A percentile compares a stretch with the other conserved stretches of the same genome.
These are phyloP conservation scores for Alternaria ethzedia DNA, from an alignment of 2,329 filamentous ascomycete species.

Conservation along the genomic window DNA sequence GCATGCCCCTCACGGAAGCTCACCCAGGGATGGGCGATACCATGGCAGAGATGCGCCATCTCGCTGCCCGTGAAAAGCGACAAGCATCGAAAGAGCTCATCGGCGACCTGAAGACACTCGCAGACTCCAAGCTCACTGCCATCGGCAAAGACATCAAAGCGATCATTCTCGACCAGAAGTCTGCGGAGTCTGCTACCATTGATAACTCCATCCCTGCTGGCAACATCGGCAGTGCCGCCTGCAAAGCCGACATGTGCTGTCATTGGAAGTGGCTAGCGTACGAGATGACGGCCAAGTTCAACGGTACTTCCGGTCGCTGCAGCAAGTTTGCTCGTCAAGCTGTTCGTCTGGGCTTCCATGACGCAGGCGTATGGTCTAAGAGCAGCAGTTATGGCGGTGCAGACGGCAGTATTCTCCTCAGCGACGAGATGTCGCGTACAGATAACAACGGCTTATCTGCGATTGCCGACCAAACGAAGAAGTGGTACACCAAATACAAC, in stretches of 20 bases:
- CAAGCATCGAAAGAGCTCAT: slow-evolving; percentile 41
- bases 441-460: slow-evolving; percentile 39
- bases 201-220: slow-evolving; percentile 34
- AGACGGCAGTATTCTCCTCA: slow-evolving; percentile 43
- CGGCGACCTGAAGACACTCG: slow-evolving; percentile 43
- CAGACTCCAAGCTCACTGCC: slow-evolving; percentile 36
- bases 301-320: slow-evolving; percentile 43
- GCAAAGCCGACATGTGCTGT: slow-evolving; percentile 44
- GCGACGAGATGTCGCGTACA: slow-evolving; percentile 32
- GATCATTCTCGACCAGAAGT: slow-evolving; percentile 36
- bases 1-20: slow-evolving; percentile 19
- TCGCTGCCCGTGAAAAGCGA: slow-evolving; percentile 25
- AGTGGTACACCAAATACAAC: slow-evolving; percentile 42
- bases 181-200: slow-evolving; percentile 29
- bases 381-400: slow-evolving; percentile 37
- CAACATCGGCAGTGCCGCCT: slow-evolving; percentile 40
- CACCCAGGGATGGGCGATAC: slow-evolving; percentile 41
- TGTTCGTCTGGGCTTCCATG: slow-evolving; percentile 44
- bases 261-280: slow-evolving; percentile 46
- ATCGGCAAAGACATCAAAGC: slow-evolving; percentile 46
- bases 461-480: slow-evolving; percentile 39
- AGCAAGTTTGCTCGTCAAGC: slow-evolving; percentile 41
- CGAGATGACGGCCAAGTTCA: slow-evolving; percentile 45
- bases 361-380: slow-evolving; percentile 43
- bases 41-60: slow-evolving; percentile 25